phyloP scores from a whole-genome alignment of 163 green algal genomes.

The Coccomyxa subellipsoidea region DNA sequence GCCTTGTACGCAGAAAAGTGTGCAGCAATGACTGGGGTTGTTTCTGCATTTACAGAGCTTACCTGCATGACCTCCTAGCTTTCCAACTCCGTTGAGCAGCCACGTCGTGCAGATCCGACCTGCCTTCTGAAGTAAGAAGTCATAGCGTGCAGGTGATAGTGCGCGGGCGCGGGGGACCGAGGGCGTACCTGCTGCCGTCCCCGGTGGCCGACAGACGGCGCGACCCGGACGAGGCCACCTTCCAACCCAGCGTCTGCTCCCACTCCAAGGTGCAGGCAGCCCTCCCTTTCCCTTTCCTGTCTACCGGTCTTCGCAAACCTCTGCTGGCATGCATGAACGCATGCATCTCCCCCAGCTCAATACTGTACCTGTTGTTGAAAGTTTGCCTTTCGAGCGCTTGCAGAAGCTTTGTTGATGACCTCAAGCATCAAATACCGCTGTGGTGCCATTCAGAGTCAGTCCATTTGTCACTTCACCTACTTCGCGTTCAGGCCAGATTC shows the following conservation, averaged over 20 bases:
- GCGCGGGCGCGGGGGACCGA: constrained; percentile 30
- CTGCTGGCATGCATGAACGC: background rate
- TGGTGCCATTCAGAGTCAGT: background rate
- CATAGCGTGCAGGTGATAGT: constrained; percentile 42
- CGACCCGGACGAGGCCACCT: constrained; percentile 34
- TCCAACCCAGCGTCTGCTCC: constrained; percentile 48
- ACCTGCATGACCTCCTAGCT: too few relatives aligned
- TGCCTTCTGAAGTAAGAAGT: constrained; percentile 27
- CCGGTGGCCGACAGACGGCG: constrained; percentile 18
- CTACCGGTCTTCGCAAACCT: too few relatives aligned
- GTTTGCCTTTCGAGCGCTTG: background rate
- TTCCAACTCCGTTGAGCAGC: too few relatives aligned
- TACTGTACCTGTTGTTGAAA: background rate
- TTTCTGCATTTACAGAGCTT: too few relatives aligned
- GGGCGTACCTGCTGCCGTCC: constrained; percentile 62
- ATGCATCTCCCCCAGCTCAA: background rate
- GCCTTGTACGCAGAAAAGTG: too few relatives aligned
- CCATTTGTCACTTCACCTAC: too few relatives aligned
- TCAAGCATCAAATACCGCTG: background rate
- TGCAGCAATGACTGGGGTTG: too few relatives aligned
- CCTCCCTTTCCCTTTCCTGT: too few relatives aligned
- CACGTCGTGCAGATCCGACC: background rate
- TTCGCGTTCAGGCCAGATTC: too few relatives aligned
- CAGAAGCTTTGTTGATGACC: background rate
- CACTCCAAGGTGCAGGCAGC: constrained; percentile 38